Base-by-base conservation (phyloP, 768 basidiomycete species). In the Tylopilus sp. region DNA sequence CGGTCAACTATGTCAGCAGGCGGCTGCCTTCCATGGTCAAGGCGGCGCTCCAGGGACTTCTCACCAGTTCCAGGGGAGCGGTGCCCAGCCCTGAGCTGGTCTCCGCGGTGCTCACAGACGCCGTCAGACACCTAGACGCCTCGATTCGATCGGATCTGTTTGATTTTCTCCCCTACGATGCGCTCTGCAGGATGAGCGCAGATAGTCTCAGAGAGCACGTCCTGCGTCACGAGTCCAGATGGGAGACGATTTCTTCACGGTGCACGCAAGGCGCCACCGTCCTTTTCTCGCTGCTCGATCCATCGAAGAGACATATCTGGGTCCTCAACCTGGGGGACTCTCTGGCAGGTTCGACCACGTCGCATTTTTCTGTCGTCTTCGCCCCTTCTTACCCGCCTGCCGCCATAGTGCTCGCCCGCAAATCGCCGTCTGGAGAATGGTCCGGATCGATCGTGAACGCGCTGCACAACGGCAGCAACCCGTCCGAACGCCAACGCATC, bases 61-160 rank as follows among this genome's bases (percentile, higher is more conserved):
- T 74, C 48, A 61, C 62, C 51, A 61, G 65, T 33, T 50, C 57
- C 34, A 56, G 58, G 34, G 54, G 49, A 47, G 46, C 62, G 22
- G 29, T 60, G 10, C 58, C 67, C 3, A 57, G 61, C 6, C 66
- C 73, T 21, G 64, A 71, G 51, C 64, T 65, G 40, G 70, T 76
- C 56, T 77, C 77, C 42, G 65, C 70, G 28, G 55, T 71, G 10
- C 66, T 83, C 38, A 56, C 70, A 13, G 65, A 72, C 38, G 63
- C 74, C 1, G 66, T 83, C 44, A 57, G 63, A 41, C 59, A 64
- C 24, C 64, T 80, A 29, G 82, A 84, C 45, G 63, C 72, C 41
- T 59, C 64, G 13, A 73, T 83, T 31, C 73, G 72, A 7, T 67
- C 73, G 13, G 76, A 74, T 30, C 73, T 83, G 57, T 61, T 73